Evolutionary conservation across 257 asterid genomes (phyloP).

Genomic region (Solanum neorickii): DNA sequence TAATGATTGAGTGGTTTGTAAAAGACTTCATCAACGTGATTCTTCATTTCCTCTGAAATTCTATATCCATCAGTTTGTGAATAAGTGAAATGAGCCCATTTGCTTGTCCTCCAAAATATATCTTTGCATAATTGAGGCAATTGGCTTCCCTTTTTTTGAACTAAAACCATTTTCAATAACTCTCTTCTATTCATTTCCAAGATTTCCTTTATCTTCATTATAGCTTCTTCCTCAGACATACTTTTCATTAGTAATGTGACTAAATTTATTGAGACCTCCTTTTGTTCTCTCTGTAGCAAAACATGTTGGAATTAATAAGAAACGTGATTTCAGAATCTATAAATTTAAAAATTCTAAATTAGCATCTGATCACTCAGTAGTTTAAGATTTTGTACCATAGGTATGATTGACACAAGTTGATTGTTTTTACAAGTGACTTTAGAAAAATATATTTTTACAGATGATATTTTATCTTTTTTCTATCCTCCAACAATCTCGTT

Average conservation of each 20-base stretch:
- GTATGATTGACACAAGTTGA: no score
- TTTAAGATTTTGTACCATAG: no score
- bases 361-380: no score
- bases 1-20: neutral
- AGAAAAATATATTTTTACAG: no score
- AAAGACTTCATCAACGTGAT: neutral
- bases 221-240: neutral
- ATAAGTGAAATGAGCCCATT: neutral
- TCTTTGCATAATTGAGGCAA: neutral
- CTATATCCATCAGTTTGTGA: neutral
- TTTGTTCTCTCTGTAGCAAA: neutral
- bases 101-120: neutral
- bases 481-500: no score
- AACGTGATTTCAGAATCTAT: no score
- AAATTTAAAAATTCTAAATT: no score
- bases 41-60: neutral
- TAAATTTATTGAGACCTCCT: neutral
- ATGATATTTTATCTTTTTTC: no score
- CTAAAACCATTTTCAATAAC: neutral
- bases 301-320: neutral
- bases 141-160: neutral
- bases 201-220: neutral
- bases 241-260: neutral
- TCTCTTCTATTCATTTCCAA: neutral
- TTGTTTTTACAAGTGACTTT: no score